A percentile compares a stretch with the other conserved stretches of the same genome.
phyloP scores from a whole-genome alignment of 352 stramenopile genomes.

The Pythium monospermum region DNA sequence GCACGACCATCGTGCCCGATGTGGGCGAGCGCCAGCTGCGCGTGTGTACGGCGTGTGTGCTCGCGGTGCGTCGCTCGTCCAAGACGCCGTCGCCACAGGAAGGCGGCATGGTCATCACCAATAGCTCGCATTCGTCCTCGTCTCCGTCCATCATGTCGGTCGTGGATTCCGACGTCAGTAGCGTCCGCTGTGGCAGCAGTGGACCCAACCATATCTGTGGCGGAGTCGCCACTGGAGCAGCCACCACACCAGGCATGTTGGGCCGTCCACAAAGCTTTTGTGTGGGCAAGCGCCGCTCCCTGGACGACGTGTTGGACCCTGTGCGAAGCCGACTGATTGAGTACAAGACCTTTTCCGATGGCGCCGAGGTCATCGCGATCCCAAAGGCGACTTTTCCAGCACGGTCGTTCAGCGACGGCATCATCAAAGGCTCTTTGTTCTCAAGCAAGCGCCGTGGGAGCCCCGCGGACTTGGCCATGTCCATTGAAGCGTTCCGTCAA shows the following conservation, averaged over 20 bases:
- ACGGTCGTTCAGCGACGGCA: slow-evolving; percentile 73
- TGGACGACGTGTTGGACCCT: slow-evolving; percentile 67
- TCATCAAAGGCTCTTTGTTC: slow-evolving; percentile 65
- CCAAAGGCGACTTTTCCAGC: slow-evolving; percentile 59
- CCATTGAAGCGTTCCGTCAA: slow-evolving; percentile 65
- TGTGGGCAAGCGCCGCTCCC: slow-evolving; percentile 49
- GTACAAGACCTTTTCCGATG: slow-evolving; percentile 76
- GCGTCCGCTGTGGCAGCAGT: slow-evolving; percentile 8
- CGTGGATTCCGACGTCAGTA: slow-evolving; percentile 18
- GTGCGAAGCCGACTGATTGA: slow-evolving; percentile 72
- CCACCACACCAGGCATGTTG: slow-evolving; percentile 5
- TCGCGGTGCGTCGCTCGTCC: slow-evolving; percentile 55
- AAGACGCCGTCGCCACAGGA: slow-evolving; percentile 24
- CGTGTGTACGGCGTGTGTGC: slow-evolving; percentile 75
- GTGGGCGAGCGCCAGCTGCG: slow-evolving; percentile 70
- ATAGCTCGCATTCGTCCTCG: background rate
- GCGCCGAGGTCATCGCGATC: slow-evolving; percentile 28
- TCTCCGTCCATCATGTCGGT: too few species aligned
- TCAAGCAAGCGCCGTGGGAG: slow-evolving; percentile 56
- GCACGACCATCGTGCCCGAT: slow-evolving; percentile 55
- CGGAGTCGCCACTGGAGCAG: too few species aligned
- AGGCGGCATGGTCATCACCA: slow-evolving; percentile 2
- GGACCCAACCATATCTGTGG: too few species aligned
- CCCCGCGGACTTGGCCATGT: slow-evolving; percentile 68
- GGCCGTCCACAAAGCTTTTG: slow-evolving; percentile 48